A percentile compares a stretch with the other conserved stretches of the same genome.
Evolutionary conservation across 768 basidiomycete species (phyloP).

Genomic region (Tubosaeta brunneosetosa): DNA sequence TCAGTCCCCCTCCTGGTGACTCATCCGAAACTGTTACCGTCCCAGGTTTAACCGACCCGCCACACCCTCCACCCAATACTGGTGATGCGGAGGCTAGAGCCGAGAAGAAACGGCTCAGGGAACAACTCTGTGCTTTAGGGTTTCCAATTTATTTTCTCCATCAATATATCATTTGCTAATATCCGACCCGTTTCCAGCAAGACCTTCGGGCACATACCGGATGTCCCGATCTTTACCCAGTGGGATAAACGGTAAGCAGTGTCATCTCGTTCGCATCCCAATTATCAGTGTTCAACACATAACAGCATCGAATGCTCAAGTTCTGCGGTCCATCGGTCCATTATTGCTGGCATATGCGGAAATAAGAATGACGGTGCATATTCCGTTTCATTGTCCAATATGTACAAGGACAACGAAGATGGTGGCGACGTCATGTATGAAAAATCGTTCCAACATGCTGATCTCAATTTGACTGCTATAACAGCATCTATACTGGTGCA

Average conservation of each 20-base stretch:
- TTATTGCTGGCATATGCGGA: slow-evolving; percentile 20
- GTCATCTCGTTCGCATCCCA: background rate
- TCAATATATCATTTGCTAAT: background rate
- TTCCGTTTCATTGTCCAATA: slow-evolving; percentile 19
- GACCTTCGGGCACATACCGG: slow-evolving; percentile 24
- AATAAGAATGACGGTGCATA: slow-evolving; percentile 4
- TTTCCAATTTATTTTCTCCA: background rate
- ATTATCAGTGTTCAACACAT: background rate
- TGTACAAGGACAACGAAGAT: slow-evolving; percentile 24
- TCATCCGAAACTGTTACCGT: background rate
- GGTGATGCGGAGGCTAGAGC: background rate
- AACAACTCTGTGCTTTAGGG: background rate
- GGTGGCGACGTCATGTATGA: slow-evolving; percentile 24
- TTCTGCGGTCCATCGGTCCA: slow-evolving; percentile 16
- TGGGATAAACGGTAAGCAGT: slow-evolving; percentile 18
- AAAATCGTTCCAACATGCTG: background rate
- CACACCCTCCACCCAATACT: background rate
- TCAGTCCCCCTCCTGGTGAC: background rate
- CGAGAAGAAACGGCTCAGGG: background rate
- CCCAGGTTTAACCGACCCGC: background rate
- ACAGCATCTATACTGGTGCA: slow-evolving; percentile 26
- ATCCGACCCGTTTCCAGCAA: slow-evolving; percentile 5
- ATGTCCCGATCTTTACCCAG: slow-evolving; percentile 16
- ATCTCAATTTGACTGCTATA: background rate
- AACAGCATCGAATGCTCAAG: slow-evolving; percentile 5